Evolutionary conservation across 1,139 yeast genomes (phyloP).

Genomic region (Suhomyces anneliseae): DNA sequence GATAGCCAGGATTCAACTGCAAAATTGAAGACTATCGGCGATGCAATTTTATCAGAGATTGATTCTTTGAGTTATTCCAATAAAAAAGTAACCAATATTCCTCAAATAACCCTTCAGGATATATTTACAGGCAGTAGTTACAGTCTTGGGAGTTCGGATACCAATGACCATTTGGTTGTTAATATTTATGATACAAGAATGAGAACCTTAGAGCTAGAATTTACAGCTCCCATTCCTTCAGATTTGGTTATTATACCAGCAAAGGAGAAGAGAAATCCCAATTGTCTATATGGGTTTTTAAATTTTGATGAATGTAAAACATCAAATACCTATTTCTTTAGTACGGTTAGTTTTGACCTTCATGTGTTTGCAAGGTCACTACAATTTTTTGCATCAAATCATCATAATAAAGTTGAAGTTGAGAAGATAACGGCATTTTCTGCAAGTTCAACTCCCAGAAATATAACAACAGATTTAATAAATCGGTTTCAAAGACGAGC

Average conservation of each 20-base stretch:
- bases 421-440: neutral
- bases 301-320: neutral
- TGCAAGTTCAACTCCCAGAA: neutral
- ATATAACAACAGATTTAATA: neutral
- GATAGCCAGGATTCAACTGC: slow-evolving; percentile 3
- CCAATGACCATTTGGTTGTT: slow-evolving; percentile 16
- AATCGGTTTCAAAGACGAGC: neutral
- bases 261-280: neutral
- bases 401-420: neutral
- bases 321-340: neutral
- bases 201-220: neutral
- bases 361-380: slow-evolving; percentile 6
- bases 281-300: neutral
- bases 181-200: slow-evolving; percentile 19
- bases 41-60: slow-evolving; percentile 27
- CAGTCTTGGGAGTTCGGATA: neutral
- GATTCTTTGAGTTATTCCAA: slow-evolving; percentile 14
- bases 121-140: neutral
- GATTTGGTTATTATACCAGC: slow-evolving; percentile 1
- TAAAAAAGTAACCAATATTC: slow-evolving; percentile 10
- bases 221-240: neutral
- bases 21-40: slow-evolving; percentile 3
- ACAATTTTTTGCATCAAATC: slow-evolving; percentile 9
- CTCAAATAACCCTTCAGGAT: slow-evolving; percentile 3
- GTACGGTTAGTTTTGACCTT: neutral